Conservation (phyloP, 2,329 filamentous ascomycete genomes). For the Didymella exigua region DNA sequence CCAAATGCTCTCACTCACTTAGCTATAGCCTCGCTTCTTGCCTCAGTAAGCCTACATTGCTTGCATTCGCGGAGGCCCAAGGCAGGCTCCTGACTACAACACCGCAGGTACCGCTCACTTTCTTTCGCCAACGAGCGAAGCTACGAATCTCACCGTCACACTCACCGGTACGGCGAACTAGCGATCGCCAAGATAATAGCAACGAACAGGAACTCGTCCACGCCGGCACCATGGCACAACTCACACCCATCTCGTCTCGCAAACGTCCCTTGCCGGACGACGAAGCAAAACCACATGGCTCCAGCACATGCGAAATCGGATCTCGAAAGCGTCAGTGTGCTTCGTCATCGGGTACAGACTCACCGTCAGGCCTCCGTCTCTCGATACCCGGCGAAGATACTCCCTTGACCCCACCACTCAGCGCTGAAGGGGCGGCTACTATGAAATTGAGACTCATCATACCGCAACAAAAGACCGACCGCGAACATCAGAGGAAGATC, state of each 20-base stretch:
- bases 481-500: slow-evolving; percentile 16
- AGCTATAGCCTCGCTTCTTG: background rate
- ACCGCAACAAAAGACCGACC: slow-evolving; percentile 9
- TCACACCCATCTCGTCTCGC: slow-evolving; percentile 9
- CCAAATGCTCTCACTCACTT: slow-evolving; percentile 7
- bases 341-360: background rate
- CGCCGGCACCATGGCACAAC: slow-evolving; percentile 4
- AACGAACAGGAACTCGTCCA: background rate
- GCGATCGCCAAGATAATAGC: background rate
- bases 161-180: background rate
- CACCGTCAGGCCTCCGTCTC: background rate
- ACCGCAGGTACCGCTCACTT: background rate
- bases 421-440: slow-evolving; percentile 2
- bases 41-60: background rate
- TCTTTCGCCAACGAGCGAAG: background rate
- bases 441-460: slow-evolving; percentile 25
- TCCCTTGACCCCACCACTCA: slow-evolving; percentile 18
- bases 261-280: slow-evolving; percentile 10
- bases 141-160: background rate
- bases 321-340: slow-evolving; percentile 1
- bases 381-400: background rate
- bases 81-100: slow-evolving; percentile 3
- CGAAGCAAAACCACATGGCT: background rate
- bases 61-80: background rate
- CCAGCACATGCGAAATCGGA: background rate